Conservation (phyloP, 306 rosid genomes). For the Canavalia ensiformis region DNA sequence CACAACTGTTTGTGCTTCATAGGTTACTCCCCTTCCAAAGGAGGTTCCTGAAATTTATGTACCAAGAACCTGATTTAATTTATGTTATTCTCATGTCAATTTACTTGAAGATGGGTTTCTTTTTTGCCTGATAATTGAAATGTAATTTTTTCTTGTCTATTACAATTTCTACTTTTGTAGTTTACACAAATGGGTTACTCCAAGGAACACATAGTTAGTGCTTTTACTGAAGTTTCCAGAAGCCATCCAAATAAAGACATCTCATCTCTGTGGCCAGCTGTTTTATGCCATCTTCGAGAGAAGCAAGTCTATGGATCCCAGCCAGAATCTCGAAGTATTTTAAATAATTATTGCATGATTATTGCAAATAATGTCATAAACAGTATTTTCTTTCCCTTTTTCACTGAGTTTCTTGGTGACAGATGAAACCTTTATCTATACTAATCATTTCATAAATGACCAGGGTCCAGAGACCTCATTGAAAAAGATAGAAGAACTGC, state of each 20-base stretch:
- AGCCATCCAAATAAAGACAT: conserved; percentile 65
- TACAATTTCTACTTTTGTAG: conserved; percentile 53
- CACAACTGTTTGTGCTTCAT: not conserved
- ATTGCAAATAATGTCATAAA: conserved; percentile 46
- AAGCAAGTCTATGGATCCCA: conserved; percentile 72
- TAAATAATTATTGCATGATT: conserved; percentile 36
- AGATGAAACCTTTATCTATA: conserved; percentile 23
- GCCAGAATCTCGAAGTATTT: conserved; percentile 51
- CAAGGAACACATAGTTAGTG: conserved; percentile 70
- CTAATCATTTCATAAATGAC: conserved; percentile 44
- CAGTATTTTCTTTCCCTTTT: conserved; percentile 45
- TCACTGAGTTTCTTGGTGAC: conserved; percentile 16
- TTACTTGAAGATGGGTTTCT: conserved; percentile 2
- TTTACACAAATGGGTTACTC: conserved; percentile 84
- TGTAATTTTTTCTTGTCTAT: not conserved
- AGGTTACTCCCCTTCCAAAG: conserved; percentile 1
- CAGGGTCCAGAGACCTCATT: conserved; percentile 61
- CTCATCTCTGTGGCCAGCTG: conserved; percentile 82
- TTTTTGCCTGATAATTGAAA: conserved; percentile 28
- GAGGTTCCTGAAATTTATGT: conserved; percentile 41
- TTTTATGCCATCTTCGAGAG: conserved; percentile 82
- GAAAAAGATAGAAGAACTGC: conserved; percentile 50
- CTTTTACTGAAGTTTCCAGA: conserved; percentile 67
- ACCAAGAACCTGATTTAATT: conserved; percentile 26
- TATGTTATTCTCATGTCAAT: conserved; percentile 12